These are phyloP conservation scores for Volutella citrinella DNA, from an alignment of 2,329 filamentous ascomycete species.

Conservation along the genomic window DNA sequence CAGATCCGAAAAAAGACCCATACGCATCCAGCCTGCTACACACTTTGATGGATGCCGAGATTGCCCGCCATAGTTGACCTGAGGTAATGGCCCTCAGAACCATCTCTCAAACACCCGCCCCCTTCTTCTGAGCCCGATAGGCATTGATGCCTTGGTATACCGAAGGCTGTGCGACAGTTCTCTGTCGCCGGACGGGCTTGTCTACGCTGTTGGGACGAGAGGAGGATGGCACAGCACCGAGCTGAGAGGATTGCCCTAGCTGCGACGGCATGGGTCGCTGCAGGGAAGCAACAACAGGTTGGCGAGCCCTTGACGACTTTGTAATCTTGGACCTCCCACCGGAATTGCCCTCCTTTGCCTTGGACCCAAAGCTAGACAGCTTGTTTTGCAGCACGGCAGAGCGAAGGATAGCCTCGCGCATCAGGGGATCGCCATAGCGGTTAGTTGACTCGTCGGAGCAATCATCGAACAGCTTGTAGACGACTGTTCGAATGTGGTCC, in stretches of 20 bases:
- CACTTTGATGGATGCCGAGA: too few species aligned
- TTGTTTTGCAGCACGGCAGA: conserved; percentile 23
- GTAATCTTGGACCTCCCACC: neutral
- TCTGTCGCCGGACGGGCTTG: conserved; percentile 5
- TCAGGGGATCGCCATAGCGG: conserved; percentile 23
- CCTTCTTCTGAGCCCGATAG: conserved; percentile 16
- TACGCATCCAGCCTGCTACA: too few species aligned
- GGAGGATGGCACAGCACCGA: too few species aligned
- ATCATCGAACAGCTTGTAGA: conserved; percentile 14
- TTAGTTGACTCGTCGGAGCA: neutral
- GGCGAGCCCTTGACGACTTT: too few species aligned
- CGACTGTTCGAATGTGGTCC: conserved; percentile 5
- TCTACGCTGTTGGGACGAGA: neutral
- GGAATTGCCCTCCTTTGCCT: conserved; percentile 3
- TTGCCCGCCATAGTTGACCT: too few species aligned
- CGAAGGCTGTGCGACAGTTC: conserved; percentile 5
- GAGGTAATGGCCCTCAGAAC: too few species aligned
- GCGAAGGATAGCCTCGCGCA: conserved; percentile 27
- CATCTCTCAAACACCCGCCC: neutral
- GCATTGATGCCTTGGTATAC: conserved; percentile 26
- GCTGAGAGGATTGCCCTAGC: too few species aligned
- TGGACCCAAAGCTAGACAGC: conserved; percentile 15
- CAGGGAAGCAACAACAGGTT: neutral
- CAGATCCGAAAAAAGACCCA: too few species aligned
- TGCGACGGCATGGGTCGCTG: too few species aligned